Percentiles rank a stretch among this genome's conserved stretches.
These are phyloP conservation scores for Serendipita sp. DNA, from an alignment of 768 basidiomycete genomes.

Conservation along the genomic window DNA sequence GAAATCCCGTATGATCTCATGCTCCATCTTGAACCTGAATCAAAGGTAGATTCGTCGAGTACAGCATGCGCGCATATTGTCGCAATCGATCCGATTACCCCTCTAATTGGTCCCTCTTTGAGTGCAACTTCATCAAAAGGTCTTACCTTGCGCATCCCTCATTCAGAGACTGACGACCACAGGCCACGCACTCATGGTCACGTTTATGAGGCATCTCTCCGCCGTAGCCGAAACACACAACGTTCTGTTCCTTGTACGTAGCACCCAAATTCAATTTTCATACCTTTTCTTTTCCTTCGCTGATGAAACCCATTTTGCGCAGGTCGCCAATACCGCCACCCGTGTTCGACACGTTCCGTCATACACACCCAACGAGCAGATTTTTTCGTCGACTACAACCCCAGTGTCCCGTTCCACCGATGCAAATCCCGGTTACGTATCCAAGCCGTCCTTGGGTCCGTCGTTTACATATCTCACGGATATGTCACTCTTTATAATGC, in stretches of 20 bases:
- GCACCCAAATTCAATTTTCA: not conserved
- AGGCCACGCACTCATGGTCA: conserved; percentile 58
- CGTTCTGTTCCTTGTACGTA: conserved; percentile 40
- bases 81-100: conserved; percentile 51
- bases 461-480: conserved; percentile 62
- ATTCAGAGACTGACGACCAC: not conserved
- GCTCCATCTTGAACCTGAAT: not conserved
- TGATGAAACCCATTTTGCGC: not conserved
- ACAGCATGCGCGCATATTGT: conserved; percentile 27
- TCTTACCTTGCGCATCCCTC: conserved; percentile 4
- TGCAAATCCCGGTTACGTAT: conserved; percentile 21
- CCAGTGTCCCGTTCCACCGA: conserved; percentile 22
- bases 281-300: too few relatives aligned
- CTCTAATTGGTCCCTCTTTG: conserved; percentile 45
- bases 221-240: conserved; percentile 29
- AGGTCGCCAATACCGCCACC: not conserved
- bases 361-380: conserved; percentile 52
- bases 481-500: conserved; percentile 43
- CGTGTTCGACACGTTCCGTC: conserved; percentile 18
- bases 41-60: not conserved
- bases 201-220: conserved; percentile 52
- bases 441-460: conserved; percentile 59
- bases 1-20: conserved; percentile 4
- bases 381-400: conserved; percentile 3
- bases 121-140: conserved; percentile 53